Conservation (phyloP, 805 yeast genomes). For the Sugiyamaella mastotermitis region DNA sequence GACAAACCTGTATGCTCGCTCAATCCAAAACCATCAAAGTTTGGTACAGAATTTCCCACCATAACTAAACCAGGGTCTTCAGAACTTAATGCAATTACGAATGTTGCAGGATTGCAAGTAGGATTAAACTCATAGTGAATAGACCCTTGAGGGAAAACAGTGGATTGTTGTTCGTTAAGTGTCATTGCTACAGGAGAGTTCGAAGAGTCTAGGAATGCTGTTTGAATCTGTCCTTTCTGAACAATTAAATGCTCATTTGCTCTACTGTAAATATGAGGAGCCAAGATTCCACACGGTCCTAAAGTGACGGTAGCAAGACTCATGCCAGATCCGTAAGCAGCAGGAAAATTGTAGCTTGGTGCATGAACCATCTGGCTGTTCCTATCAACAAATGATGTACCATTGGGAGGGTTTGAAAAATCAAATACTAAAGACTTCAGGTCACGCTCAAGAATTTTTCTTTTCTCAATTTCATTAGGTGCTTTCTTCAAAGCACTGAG, state of each 20-base stretch:
- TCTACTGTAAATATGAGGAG: conserved; percentile 17
- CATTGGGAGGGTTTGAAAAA: conserved; percentile 13
- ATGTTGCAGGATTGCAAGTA: conserved; percentile 16
- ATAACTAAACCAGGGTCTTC: conserved; percentile 20
- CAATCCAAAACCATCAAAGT: conserved; percentile 2
- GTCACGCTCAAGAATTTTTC: too few relatives aligned
- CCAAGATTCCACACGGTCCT: conserved; percentile 18
- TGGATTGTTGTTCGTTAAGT: conserved; percentile 13
- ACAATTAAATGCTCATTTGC: conserved; percentile 18
- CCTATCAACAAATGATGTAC: conserved; percentile 10
- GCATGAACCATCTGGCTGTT: conserved; percentile 15
- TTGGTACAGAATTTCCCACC: conserved; percentile 8
- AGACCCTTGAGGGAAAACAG: conserved; percentile 20
- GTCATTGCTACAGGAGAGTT: conserved; percentile 14
- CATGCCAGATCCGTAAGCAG: conserved; percentile 15
- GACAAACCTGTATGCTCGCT: conserved; percentile 4
- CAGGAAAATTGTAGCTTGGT: conserved; percentile 15
- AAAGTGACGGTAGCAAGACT: conserved; percentile 12
- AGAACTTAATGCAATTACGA: conserved; percentile 14
- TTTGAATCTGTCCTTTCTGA: conserved; percentile 13
- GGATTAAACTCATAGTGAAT: conserved; percentile 20
- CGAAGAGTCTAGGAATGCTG: conserved; percentile 14
- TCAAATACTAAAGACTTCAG: too few relatives aligned
- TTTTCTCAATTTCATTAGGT: too few relatives aligned
- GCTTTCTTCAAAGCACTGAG: not conserved